Conservation (phyloP, 495 filamentous ascomycete species). For the Penicillium lividum region DNA sequence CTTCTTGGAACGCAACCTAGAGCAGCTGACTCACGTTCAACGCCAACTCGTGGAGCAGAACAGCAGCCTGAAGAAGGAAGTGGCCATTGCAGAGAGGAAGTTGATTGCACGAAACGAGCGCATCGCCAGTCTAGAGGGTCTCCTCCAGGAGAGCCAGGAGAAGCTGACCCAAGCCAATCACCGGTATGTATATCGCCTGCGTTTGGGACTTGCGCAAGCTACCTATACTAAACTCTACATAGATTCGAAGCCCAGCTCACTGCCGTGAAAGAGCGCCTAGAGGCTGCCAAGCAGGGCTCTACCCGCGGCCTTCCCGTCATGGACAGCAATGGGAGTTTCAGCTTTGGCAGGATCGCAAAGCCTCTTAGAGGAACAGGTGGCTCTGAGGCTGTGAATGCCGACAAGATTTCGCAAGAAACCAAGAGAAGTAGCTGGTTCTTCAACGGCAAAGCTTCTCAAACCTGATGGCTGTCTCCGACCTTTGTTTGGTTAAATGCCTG, state of each 20-base stretch:
- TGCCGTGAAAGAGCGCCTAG: constrained; percentile 94
- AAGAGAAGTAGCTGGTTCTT: constrained; percentile 55
- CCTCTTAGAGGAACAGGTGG: constrained; percentile 90
- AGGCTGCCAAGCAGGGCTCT: constrained; percentile 88
- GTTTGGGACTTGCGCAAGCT: not conserved
- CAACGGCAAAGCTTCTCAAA: constrained; percentile 45
- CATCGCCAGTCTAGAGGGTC: constrained; percentile 84
- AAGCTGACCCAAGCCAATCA: constrained; percentile 95
- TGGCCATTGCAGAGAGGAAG: constrained; percentile 96
- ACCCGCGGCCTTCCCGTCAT: constrained; percentile 75
- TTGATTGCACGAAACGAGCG: constrained; percentile 95
- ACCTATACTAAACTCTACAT: constrained; percentile 10
- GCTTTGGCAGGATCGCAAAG: constrained; percentile 85
- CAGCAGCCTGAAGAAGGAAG: constrained; percentile 93
- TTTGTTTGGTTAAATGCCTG: constrained; percentile 9
- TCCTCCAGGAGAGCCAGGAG: constrained; percentile 96
- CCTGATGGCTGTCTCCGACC: constrained; percentile 19
- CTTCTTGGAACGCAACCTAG: constrained; percentile 95
- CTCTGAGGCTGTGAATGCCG: constrained; percentile 35
- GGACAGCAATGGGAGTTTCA: constrained; percentile 64
- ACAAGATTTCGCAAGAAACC: constrained; percentile 40
- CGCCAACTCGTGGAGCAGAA: constrained; percentile 98
- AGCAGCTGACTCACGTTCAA: constrained; percentile 96
- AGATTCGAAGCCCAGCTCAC: constrained; percentile 97
- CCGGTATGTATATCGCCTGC: constrained; percentile 60